Conservation (phyloP, 495 filamentous ascomycete species). For the Geopyxis carbonaria region DNA sequence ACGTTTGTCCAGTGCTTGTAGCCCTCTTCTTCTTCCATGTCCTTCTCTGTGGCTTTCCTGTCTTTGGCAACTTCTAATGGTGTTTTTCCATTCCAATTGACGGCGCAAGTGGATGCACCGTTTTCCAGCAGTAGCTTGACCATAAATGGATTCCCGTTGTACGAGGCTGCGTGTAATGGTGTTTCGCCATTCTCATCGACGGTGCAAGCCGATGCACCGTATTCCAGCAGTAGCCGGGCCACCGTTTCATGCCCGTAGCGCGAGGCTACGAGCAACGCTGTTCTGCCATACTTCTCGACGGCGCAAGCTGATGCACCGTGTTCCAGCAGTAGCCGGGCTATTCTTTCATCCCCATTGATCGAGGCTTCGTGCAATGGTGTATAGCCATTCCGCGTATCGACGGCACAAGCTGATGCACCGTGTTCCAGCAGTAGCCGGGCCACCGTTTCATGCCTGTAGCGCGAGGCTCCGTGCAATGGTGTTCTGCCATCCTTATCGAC, state of each 20-base stretch:
- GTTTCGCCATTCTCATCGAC: too few relatives aligned
- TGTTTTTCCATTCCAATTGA: too few relatives aligned
- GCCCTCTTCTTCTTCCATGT: too few relatives aligned
- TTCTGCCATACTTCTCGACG: too few relatives aligned
- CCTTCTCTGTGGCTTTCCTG: too few relatives aligned
- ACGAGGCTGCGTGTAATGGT: slow-evolving; percentile 4
- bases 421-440: not conserved
- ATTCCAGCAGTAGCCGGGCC: slow-evolving; percentile 15
- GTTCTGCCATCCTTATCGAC: not conserved
- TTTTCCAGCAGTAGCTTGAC: slow-evolving; percentile 5
- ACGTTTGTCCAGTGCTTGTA: too few relatives aligned
- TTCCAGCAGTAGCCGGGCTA: slow-evolving; percentile 1
- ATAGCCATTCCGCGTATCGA: not conserved
- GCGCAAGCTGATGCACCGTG: too few relatives aligned
- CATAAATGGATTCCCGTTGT: not conserved
- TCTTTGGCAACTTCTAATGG: too few relatives aligned
- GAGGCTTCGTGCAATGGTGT: not conserved
- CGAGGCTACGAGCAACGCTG: too few relatives aligned
- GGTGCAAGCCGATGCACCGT: too few relatives aligned
- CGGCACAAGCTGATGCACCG: not conserved
- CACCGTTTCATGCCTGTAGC: not conserved
- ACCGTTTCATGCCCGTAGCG: slow-evolving; percentile 9
- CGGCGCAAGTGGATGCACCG: too few relatives aligned
- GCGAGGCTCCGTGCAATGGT: not conserved
- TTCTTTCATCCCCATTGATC: not conserved